Conservation (phyloP, 2,329 filamentous ascomycete genomes). For the Cercospora zeina region DNA sequence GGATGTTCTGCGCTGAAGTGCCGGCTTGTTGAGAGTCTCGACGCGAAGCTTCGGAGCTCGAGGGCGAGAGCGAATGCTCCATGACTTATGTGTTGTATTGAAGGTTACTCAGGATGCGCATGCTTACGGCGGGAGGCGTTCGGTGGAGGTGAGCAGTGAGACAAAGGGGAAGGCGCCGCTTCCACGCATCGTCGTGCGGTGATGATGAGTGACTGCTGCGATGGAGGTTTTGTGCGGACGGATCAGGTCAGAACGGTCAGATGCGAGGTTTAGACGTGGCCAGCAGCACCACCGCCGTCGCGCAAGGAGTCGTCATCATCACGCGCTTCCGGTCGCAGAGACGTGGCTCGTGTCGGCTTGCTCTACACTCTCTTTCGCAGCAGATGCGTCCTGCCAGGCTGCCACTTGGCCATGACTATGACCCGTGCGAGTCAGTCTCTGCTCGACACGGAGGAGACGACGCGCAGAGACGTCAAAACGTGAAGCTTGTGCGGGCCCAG, state of each 20-base stretch:
- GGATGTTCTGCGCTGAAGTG: constrained; percentile 8
- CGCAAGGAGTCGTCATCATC: constrained; percentile 8
- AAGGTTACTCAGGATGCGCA: constrained; percentile 1
- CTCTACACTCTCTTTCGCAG: not conserved
- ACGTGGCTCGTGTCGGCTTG: not conserved
- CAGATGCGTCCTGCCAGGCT: not conserved
- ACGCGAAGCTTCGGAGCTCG: constrained; percentile 21
- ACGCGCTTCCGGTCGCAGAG: not conserved
- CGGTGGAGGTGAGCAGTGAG: not conserved
- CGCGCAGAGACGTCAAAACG: not conserved
- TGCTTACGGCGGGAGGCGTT: constrained; percentile 13
- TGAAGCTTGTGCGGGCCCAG: not conserved
- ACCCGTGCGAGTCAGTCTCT: not conserved
- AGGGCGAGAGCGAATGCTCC: constrained; percentile 22
- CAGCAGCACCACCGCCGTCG: not conserved
- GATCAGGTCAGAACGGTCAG: constrained; percentile 5
- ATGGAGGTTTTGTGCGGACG: not conserved
- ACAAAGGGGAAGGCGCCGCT: constrained; percentile 12
- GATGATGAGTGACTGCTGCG: constrained; percentile 3
- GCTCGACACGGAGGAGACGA: not conserved
- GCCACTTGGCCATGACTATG: too few relatives aligned
- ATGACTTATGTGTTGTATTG: constrained; percentile 18
- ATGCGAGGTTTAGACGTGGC: not conserved
- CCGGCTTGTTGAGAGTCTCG: constrained; percentile 20
- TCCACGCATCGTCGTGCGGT: constrained; percentile 9